phyloP scores from a whole-genome alignment of 2,329 filamentous ascomycete species.

The Stachybotrys echinatus region DNA sequence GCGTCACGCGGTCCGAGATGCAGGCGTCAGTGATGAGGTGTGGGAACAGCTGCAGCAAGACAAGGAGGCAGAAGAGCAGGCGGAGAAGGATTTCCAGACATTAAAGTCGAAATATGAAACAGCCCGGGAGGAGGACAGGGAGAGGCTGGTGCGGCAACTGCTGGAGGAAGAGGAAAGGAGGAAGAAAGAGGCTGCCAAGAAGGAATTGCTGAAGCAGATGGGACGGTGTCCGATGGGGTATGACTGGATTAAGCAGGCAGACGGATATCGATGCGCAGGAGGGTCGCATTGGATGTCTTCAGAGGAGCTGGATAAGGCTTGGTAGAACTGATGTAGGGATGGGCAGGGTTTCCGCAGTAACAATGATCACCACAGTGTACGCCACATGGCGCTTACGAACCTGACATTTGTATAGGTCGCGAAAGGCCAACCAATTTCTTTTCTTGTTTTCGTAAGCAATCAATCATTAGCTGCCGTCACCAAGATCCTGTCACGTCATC shows the following conservation, averaged over 20 bases:
- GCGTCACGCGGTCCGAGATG: slow-evolving; percentile 37
- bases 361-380: too few species aligned
- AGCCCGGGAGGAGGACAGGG: slow-evolving; percentile 22
- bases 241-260: slow-evolving; percentile 53
- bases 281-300: slow-evolving; percentile 39
- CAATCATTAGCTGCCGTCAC: too few species aligned
- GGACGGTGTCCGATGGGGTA: slow-evolving; percentile 54
- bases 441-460: too few species aligned
- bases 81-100: slow-evolving; percentile 28
- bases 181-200: slow-evolving; percentile 30
- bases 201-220: slow-evolving; percentile 43
- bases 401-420: too few species aligned
- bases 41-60: slow-evolving; percentile 58
- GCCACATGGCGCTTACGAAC: too few species aligned
- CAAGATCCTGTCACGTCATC: too few species aligned
- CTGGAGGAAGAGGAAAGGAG: slow-evolving; percentile 31
- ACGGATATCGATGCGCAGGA: slow-evolving; percentile 58
- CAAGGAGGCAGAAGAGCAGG: slow-evolving; percentile 28
- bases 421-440: too few species aligned
- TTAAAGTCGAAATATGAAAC: slow-evolving; percentile 23
- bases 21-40: slow-evolving; percentile 51
- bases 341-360: too few species aligned
- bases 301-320: background rate
- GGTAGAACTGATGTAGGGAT: background rate
- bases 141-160: slow-evolving; percentile 29